phyloP scores from a whole-genome alignment of 2,329 filamentous ascomycete species.

The Fusarium torreyae region DNA sequence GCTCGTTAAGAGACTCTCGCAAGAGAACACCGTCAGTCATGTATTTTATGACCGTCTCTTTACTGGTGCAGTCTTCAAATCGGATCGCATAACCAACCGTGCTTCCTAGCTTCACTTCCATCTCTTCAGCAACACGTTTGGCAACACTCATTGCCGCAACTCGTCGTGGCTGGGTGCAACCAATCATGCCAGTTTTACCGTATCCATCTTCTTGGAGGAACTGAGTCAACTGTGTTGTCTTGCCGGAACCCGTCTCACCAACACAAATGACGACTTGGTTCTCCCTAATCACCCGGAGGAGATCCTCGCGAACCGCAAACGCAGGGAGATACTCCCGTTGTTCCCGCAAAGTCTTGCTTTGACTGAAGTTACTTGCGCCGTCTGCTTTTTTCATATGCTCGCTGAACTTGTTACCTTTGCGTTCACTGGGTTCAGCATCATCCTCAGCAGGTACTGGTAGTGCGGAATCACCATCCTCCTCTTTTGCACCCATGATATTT shows the following conservation, averaged over 20 bases:
- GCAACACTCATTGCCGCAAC: slow-evolving; percentile 99
- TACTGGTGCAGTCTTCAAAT: slow-evolving; percentile 98
- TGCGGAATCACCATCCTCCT: slow-evolving; percentile 92
- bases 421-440: slow-evolving; percentile 68
- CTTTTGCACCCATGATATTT: slow-evolving; percentile 95
- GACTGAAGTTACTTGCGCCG: slow-evolving; percentile 91
- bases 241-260: slow-evolving; percentile 96
- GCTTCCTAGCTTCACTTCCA: slow-evolving; percentile 91
- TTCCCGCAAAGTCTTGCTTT: slow-evolving; percentile 89
- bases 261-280: slow-evolving; percentile 98
- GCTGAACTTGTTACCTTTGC: slow-evolving; percentile 81
- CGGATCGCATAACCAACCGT: slow-evolving; percentile 97
- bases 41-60: slow-evolving; percentile 96
- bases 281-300: slow-evolving; percentile 91
- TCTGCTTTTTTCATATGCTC: slow-evolving; percentile 90
- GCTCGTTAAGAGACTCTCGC: slow-evolving; percentile 92
- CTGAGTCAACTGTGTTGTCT: slow-evolving; percentile 97
- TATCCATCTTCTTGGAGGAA: slow-evolving; percentile 98
- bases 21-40: slow-evolving; percentile 98
- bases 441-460: slow-evolving; percentile 82
- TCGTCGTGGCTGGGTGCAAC: slow-evolving; percentile 94
- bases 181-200: slow-evolving; percentile 88
- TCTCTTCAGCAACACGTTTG: slow-evolving; percentile 97
- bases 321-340: slow-evolving; percentile 95
- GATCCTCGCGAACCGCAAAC: slow-evolving; percentile 94